Evolutionary conservation across 2,329 filamentous ascomycete genomes (phyloP).

Genomic region (Lachnellula cervina): DNA sequence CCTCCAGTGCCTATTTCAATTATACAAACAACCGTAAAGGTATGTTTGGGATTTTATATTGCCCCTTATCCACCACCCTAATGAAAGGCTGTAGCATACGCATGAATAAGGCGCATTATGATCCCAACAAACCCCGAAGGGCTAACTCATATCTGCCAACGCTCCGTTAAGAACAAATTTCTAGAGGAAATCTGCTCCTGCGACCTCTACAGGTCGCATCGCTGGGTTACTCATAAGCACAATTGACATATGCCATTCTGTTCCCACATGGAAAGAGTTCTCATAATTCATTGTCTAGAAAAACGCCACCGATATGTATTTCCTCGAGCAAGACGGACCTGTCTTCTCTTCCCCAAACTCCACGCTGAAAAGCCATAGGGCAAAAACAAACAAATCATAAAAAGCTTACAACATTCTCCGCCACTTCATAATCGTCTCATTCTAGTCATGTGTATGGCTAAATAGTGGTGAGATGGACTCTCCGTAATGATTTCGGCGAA

Average conservation of each 20-base stretch:
- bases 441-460: conserved; percentile 25
- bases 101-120: conserved; percentile 33
- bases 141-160: conserved; percentile 53
- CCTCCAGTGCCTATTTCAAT: not conserved
- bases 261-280: not conserved
- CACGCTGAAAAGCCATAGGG: conserved; percentile 23
- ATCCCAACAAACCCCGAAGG: conserved; percentile 26
- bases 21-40: not conserved
- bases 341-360: conserved; percentile 19
- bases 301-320: conserved; percentile 18
- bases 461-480: conserved; percentile 58
- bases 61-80: conserved; percentile 31
- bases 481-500: conserved; percentile 93
- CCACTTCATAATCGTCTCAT: conserved; percentile 30
- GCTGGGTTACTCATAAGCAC: conserved; percentile 44
- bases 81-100: conserved; percentile 27
- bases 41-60: conserved; percentile 33
- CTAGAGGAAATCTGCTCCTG: conserved; percentile 66
- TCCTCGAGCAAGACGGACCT: conserved; percentile 15
- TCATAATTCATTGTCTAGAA: conserved; percentile 6
- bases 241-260: conserved; percentile 3
- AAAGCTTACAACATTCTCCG: conserved; percentile 46
- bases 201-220: conserved; percentile 71
- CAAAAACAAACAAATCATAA: conserved; percentile 32
- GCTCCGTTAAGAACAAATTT: conserved; percentile 75